These are phyloP conservation scores for Penicillium silybi DNA, from an alignment of 495 filamentous ascomycete genomes.

Conservation along the genomic window DNA sequence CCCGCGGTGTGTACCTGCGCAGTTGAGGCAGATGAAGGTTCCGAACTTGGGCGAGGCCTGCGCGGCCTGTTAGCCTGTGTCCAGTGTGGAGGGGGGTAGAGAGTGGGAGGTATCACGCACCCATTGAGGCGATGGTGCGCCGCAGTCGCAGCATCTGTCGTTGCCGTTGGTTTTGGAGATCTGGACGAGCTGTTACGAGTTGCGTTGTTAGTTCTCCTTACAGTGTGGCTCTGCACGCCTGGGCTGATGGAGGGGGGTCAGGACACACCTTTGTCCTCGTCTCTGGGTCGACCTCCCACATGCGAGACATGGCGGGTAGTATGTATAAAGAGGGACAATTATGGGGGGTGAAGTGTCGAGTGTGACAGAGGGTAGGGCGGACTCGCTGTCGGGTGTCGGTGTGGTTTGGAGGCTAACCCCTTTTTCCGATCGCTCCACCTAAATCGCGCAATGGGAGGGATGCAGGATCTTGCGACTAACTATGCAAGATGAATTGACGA, in stretches of 20 bases:
- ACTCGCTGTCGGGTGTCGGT: constrained; percentile 5
- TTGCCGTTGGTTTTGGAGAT: constrained; percentile 87
- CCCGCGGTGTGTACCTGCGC: constrained; percentile 90
- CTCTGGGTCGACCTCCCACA: constrained; percentile 99
- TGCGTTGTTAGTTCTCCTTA: constrained; percentile 9
- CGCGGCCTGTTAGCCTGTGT: not conserved
- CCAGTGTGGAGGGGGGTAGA: not conserved
- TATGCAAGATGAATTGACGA: not conserved
- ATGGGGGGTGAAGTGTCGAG: not conserved
- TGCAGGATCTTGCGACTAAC: not conserved
- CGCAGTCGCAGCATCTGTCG: constrained; percentile 87
- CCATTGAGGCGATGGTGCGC: constrained; percentile 95
- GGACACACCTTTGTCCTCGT: constrained; percentile 77
- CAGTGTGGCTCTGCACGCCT: not conserved
- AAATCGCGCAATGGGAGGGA: not conserved
- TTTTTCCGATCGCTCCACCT: constrained; percentile 7
- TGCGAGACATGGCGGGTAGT: constrained; percentile 48
- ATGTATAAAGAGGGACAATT: constrained; percentile 2
- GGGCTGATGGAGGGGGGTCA: not conserved
- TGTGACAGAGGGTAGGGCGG: not conserved
- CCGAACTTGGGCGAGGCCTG: constrained; percentile 69
- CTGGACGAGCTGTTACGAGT: constrained; percentile 61
- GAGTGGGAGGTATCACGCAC: constrained; percentile 21
- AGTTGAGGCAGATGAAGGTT: constrained; percentile 95
- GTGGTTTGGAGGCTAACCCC: constrained; percentile 11